Percentiles rank a stretch among this genome's conserved stretches.
phyloP scores from a whole-genome alignment of 768 basidiomycete species.

The Pisolithus albus region DNA sequence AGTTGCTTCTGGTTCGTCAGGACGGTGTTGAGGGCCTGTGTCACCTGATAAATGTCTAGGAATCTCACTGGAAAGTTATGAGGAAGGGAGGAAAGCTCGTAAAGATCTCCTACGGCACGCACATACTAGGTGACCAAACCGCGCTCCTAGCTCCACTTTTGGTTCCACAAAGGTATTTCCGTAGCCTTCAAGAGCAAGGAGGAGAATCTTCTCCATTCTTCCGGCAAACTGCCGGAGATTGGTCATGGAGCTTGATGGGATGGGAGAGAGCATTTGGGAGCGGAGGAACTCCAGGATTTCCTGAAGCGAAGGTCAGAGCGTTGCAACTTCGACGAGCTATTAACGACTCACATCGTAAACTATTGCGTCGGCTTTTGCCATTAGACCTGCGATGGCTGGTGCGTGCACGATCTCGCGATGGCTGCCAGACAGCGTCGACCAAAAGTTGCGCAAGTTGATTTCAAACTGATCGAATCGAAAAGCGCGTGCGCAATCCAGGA shows the following conservation, averaged over 20 bases:
- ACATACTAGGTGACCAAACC: constrained; percentile 88
- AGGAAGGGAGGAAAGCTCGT: background rate
- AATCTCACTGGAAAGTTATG: constrained; percentile 59
- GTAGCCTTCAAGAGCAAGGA: constrained; percentile 74
- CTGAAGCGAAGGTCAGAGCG: constrained; percentile 34
- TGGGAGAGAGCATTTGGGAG: constrained; percentile 75
- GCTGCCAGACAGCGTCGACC: constrained; percentile 64
- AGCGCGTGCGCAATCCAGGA: constrained; percentile 68
- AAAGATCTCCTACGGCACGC: constrained; percentile 29
- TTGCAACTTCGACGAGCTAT: background rate
- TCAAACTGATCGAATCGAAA: constrained; percentile 90
- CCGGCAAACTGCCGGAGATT: constrained; percentile 76
- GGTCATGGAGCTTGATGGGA: constrained; percentile 58
- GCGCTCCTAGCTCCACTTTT: constrained; percentile 84
- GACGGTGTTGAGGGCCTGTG: constrained; percentile 83
- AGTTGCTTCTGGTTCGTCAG: constrained; percentile 83
- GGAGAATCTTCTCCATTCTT: constrained; percentile 87
- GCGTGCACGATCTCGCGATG: constrained; percentile 88
- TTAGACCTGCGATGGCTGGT: constrained; percentile 79
- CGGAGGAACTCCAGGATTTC: constrained; percentile 84
- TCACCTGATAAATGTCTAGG: constrained; percentile 88
- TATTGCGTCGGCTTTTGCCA: constrained; percentile 86
- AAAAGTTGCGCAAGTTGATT: constrained; percentile 79
- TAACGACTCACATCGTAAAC: constrained; percentile 75
- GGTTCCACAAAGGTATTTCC: constrained; percentile 88